Conservation (phyloP, 768 basidiomycete species). For the Solioccasus polychromus region DNA sequence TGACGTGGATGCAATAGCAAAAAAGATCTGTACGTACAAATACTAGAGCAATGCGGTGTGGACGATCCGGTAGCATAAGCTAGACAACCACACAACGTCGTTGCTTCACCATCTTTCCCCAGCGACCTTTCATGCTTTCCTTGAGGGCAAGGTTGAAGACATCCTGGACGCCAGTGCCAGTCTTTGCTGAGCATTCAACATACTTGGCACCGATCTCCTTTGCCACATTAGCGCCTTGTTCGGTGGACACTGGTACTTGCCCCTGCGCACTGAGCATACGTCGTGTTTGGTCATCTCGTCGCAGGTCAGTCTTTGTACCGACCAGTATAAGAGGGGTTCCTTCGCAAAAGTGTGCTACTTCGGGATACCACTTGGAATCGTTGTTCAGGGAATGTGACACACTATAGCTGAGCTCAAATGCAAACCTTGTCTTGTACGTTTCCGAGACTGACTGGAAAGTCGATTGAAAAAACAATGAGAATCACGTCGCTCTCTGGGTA, state of each 20-base stretch:
- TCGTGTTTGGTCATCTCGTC: slow-evolving; percentile 80
- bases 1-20: slow-evolving; percentile 21
- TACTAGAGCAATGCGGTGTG: slow-evolving; percentile 14
- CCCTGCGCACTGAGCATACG: slow-evolving; percentile 91
- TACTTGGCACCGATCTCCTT: slow-evolving; percentile 93
- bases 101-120: slow-evolving; percentile 69
- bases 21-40: slow-evolving; percentile 32
- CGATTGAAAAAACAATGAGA: slow-evolving; percentile 91
- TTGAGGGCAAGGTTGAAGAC: slow-evolving; percentile 87
- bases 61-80: slow-evolving; percentile 8
- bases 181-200: slow-evolving; percentile 92
- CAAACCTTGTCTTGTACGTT: slow-evolving; percentile 89
- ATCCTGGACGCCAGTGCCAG: slow-evolving; percentile 84
- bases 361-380: slow-evolving; percentile 76
- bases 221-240: slow-evolving; percentile 83
- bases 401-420: slow-evolving; percentile 2
- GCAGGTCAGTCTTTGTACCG: slow-evolving; percentile 91
- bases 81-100: slow-evolving; percentile 66
- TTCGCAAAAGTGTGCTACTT: slow-evolving; percentile 91
- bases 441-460: slow-evolving; percentile 86
- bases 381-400: slow-evolving; percentile 8
- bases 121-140: slow-evolving; percentile 82
- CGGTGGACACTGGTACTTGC: slow-evolving; percentile 71
- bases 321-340: slow-evolving; percentile 88
- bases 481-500: slow-evolving; percentile 90